Conservation (phyloP, 805 yeast genomes). For the Millerozyma acaciae region DNA sequence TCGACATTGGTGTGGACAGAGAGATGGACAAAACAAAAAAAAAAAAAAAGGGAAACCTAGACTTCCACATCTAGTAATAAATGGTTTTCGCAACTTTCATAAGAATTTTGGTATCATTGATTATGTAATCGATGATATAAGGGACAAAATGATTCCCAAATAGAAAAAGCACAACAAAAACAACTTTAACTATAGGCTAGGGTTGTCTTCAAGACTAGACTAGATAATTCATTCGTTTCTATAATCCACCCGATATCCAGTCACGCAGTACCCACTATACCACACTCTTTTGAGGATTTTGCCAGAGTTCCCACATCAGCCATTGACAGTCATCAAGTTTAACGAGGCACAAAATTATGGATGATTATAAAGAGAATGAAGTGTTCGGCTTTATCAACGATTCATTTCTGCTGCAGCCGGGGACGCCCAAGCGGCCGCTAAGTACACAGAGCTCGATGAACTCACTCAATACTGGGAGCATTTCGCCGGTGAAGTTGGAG, state of each 20-base stretch:
- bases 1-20: no score
- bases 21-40: neutral
- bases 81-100: neutral
- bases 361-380: constrained; percentile 10
- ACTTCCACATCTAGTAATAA: constrained; percentile 4
- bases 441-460: constrained; percentile 11
- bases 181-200: no score
- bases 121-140: constrained; percentile 3
- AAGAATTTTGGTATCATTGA: neutral
- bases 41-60: neutral
- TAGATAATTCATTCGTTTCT: no score
- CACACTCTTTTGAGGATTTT: constrained; percentile 1
- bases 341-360: constrained; percentile 8
- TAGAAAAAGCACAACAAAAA: constrained; percentile 3
- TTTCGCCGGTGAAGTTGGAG: constrained; percentile 2
- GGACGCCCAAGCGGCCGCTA: constrained; percentile 9
- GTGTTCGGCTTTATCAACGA: constrained; percentile 2
- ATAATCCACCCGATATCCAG: no score
- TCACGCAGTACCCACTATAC: neutral
- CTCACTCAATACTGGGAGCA: constrained; percentile 8
- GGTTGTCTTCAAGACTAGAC: no score
- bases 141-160: constrained; percentile 2
- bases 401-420: constrained; percentile 3
- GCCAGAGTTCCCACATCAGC: neutral
- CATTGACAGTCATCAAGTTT: neutral